Percentiles rank a stretch among this genome's conserved stretches.
These are phyloP conservation scores for Brasenia schreberi DNA, from an alignment of 164 flowering plant genomes.

Conservation along the genomic window DNA sequence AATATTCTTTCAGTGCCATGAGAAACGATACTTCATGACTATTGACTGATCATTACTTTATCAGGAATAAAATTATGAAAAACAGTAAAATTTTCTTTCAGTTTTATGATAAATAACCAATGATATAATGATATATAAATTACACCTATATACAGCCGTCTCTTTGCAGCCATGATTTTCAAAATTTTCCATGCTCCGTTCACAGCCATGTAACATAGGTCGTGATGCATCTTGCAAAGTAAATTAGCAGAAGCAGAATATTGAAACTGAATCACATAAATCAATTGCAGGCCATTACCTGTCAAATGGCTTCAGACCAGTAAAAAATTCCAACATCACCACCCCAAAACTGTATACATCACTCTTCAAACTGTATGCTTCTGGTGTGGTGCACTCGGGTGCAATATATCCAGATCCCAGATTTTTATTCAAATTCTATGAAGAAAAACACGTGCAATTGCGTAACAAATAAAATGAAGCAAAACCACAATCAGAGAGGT, in stretches of 20 bases:
- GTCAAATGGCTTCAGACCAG: conserved; percentile 74
- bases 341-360: conserved; percentile 88
- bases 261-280: not conserved
- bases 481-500: conserved; percentile 68
- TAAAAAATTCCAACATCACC: conserved; percentile 80
- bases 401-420: conserved; percentile 60
- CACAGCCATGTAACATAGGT: no score
- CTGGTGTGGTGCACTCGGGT: conserved; percentile 61
- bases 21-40: no score
- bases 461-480: conserved; percentile 20
- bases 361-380: conserved; percentile 57
- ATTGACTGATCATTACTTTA: no score
- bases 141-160: no score
- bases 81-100: no score
- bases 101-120: no score
- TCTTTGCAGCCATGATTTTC: no score
- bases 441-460: not conserved
- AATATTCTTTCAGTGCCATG: no score
- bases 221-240: not conserved
- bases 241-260: not conserved
- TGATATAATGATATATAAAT: no score
- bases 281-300: conserved; percentile 19
- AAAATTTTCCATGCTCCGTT: no score
- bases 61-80: no score
- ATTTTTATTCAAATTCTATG: conserved; percentile 38